Evolutionary conservation across 1,284 basidiomycete species (phyloP).

Genomic region (Trichosporon asahii): DNA sequence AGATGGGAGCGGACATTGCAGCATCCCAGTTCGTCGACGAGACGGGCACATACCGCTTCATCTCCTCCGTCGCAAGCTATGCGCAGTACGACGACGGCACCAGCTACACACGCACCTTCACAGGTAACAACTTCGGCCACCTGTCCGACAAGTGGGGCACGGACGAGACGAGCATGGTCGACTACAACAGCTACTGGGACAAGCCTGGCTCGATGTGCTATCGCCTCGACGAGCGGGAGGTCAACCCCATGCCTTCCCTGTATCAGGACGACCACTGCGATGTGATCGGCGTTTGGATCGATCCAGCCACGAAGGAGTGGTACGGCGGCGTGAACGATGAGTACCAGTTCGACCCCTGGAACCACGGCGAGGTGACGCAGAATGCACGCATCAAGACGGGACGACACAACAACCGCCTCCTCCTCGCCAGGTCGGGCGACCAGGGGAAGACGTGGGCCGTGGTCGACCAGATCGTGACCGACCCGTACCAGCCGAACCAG

Average conservation of each 20-base stretch:
- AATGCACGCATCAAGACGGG: constrained; percentile 7
- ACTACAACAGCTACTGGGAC: constrained; percentile 12
- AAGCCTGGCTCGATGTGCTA: constrained; percentile 6
- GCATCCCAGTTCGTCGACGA: constrained; percentile 7
- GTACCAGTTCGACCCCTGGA: constrained; percentile 16
- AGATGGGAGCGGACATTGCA: constrained; percentile 8
- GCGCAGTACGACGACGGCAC: neutral
- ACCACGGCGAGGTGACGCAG: neutral
- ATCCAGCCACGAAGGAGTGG: constrained; percentile 8
- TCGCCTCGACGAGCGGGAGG: constrained; percentile 2
- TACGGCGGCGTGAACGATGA: constrained; percentile 9
- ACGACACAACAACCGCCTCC: constrained; percentile 11
- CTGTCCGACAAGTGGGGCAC: neutral
- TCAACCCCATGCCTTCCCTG: constrained; percentile 6
- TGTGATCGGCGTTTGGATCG: constrained; percentile 11
- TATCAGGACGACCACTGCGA: constrained; percentile 18
- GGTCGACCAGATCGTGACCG: constrained; percentile 1
- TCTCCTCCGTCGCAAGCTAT: constrained; percentile 1
- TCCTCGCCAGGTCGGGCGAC: neutral
- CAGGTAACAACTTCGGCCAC: constrained; percentile 3
- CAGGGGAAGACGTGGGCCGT: constrained; percentile 9
- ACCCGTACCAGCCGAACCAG: constrained; percentile 9
- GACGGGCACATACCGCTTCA: constrained; percentile 3
- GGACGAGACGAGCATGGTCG: neutral
- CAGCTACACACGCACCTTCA: neutral